Evolutionary conservation across 2,329 filamentous ascomycete species (phyloP).

Genomic region (Aspergillus persii): DNA sequence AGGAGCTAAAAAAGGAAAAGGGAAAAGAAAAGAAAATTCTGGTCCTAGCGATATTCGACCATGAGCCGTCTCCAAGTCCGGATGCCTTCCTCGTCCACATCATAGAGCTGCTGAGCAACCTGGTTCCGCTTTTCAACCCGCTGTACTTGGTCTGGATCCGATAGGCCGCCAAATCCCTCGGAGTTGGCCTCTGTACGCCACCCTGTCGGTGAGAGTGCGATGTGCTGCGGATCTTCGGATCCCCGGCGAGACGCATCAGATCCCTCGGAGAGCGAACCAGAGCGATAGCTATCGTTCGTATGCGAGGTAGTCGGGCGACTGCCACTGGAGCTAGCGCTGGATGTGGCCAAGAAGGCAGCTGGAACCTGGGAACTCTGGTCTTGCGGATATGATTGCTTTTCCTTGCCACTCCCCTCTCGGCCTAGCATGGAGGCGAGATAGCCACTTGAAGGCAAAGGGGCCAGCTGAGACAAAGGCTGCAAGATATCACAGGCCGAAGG

Average conservation of each 20-base stretch:
- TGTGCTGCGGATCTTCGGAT: constrained; percentile 11
- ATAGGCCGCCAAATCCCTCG: constrained; percentile 10
- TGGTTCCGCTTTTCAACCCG: constrained; percentile 30
- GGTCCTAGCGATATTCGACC: constrained; percentile 33
- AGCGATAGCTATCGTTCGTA: constrained; percentile 3
- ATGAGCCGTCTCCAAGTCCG: constrained; percentile 36
- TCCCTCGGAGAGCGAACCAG: constrained; percentile 6
- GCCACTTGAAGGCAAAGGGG: constrained; percentile 24
- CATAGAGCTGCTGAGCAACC: constrained; percentile 30
- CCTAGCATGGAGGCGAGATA: constrained; percentile 20
- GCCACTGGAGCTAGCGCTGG: background rate
- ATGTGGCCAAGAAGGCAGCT: background rate
- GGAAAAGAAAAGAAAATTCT: background rate
- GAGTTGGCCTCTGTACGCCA: constrained; percentile 9
- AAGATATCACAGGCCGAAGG: constrained; percentile 27
- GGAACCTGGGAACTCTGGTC: background rate
- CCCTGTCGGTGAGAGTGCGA: constrained; percentile 10
- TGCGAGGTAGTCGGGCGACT: constrained; percentile 5
- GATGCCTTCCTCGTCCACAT: constrained; percentile 29
- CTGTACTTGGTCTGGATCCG: constrained; percentile 5
- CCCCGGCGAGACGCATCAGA: constrained; percentile 7
- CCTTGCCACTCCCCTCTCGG: constrained; percentile 11
- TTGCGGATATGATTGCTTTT: constrained; percentile 7
- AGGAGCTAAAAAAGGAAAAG: background rate
- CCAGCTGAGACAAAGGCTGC: constrained; percentile 22